A percentile compares a stretch with the other conserved stretches of the same genome.
Evolutionary conservation across 169 alveolate genomes (phyloP).

Genomic region (Eimeria praecox): DNA sequence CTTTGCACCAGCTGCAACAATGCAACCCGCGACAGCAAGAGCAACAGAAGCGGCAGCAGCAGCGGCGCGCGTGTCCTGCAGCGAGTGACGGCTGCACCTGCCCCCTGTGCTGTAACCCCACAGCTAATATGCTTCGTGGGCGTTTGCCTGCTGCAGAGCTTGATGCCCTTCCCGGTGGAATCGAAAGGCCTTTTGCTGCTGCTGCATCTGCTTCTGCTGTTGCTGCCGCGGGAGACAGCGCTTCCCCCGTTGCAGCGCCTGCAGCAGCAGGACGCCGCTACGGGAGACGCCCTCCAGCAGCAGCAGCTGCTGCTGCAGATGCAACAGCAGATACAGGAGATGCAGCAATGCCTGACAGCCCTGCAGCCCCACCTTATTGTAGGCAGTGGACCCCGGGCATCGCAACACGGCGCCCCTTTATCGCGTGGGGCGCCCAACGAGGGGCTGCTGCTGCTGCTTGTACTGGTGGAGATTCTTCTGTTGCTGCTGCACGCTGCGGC

Average conservation of each 20-base stretch:
- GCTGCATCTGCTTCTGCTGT: neutral
- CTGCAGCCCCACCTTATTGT: neutral
- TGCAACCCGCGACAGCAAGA: neutral
- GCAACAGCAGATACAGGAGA: neutral
- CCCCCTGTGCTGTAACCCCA: constrained; percentile 6
- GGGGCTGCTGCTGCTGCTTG: neutral
- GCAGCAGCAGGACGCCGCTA: constrained; percentile 6
- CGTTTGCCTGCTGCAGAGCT: neutral
- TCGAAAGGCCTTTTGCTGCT: neutral
- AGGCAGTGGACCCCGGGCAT: neutral
- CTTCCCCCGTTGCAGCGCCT: constrained; percentile 12
- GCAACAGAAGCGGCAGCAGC: constrained; percentile 7
- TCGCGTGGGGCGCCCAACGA: neutral
- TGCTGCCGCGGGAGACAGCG: constrained; percentile 8
- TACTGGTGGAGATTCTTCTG: neutral
- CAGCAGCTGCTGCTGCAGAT: constrained; percentile 29
- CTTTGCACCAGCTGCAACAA: neutral
- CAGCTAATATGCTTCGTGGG: neutral
- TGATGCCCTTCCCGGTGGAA: neutral
- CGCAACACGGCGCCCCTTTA: neutral
- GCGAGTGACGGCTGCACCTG: constrained; percentile 9
- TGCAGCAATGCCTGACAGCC: neutral
- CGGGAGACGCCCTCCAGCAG: constrained; percentile 10
- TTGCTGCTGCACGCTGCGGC: constrained; percentile 9
- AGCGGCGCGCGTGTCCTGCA: constrained; percentile 6